Evolutionary conservation across 1,139 yeast species (phyloP).

Genomic region (Suhomyces bolitotheri): DNA sequence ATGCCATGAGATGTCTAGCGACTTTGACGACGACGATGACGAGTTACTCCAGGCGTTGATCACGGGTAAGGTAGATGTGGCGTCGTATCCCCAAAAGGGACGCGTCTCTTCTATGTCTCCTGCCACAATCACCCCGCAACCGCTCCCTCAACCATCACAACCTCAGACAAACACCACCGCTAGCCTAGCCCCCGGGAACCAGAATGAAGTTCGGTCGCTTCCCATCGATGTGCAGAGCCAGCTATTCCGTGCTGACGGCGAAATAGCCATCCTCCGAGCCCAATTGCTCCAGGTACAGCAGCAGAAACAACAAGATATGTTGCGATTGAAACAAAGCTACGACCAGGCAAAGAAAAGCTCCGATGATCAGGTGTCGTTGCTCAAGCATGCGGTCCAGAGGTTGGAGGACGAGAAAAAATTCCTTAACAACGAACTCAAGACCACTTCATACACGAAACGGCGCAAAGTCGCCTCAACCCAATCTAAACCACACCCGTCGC

Average conservation of each 20-base stretch:
- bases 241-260: constrained; percentile 65
- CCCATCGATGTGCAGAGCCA: constrained; percentile 20
- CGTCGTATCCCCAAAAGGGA: neutral
- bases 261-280: constrained; percentile 70
- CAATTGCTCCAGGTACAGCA: constrained; percentile 54
- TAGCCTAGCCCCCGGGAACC: neutral
- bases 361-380: constrained; percentile 41
- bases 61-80: constrained; percentile 15
- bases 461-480: constrained; percentile 9
- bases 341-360: constrained; percentile 31
- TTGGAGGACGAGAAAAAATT: constrained; percentile 75
- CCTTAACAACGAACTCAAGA: constrained; percentile 44
- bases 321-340: constrained; percentile 39
- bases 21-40: constrained; percentile 46
- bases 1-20: constrained; percentile 19
- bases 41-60: constrained; percentile 27
- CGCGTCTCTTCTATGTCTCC: neutral
- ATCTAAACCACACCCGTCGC: neutral
- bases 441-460: constrained; percentile 19
- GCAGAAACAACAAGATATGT: constrained; percentile 46
- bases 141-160: neutral
- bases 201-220: neutral
- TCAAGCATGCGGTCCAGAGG: constrained; percentile 50
- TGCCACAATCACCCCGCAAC: neutral
- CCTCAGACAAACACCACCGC: too few relatives aligned